Evolutionary conservation across 2,329 filamentous ascomycete species (phyloP), one percentile per base, ranked within the genome.

Genomic region (Cercospora sojina): DNA sequence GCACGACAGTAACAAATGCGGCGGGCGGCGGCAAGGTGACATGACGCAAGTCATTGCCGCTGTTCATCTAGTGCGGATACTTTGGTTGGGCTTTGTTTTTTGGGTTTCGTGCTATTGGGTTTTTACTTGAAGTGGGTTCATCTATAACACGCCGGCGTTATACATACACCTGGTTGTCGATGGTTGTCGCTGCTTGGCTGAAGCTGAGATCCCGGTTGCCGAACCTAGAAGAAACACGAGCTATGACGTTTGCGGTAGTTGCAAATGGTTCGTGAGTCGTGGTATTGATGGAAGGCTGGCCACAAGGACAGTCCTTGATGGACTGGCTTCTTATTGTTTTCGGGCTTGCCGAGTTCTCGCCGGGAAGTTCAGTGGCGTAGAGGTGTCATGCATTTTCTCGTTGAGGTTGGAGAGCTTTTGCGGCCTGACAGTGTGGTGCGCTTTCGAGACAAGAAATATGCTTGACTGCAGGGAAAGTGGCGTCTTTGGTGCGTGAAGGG

Each of bases 121-220:
- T n/a, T n/a, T n/a, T 49, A 20, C 43, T 18, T 18, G 43, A 25
- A 5, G 20, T 9, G n/a, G 10, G 29, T 13, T 31, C 35, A 57
- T 7, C 27, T 57, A 58, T 58, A 58, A 38, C 20, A 38, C 20
- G 18, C n/a, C 55, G 9, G 55, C 29, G 29, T 58, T 58, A 58
- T 58, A 32, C 55, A 58, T 58, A 58, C 55, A 58, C 55, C 55
- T 58, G 55, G 55, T 58, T 58, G 55, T 58, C 35, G 35, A 32
- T 13, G 27, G 16, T 18, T n/a, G 53, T 57, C n/a, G 53, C 16
- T 57, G 53, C 27, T 27, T 57, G 55, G 55, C 32, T 57, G 55
- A 23, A 20, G 6, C 13, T n/a, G 18, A 49, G 43, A 23, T 49
- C 43, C 43, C 18, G 43, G 18, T 49, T 49, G 43, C 18, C 43